These are phyloP conservation scores for Ceratocystiopsis brevicomis DNA, from an alignment of 2,329 filamentous ascomycete species.

Conservation along the genomic window DNA sequence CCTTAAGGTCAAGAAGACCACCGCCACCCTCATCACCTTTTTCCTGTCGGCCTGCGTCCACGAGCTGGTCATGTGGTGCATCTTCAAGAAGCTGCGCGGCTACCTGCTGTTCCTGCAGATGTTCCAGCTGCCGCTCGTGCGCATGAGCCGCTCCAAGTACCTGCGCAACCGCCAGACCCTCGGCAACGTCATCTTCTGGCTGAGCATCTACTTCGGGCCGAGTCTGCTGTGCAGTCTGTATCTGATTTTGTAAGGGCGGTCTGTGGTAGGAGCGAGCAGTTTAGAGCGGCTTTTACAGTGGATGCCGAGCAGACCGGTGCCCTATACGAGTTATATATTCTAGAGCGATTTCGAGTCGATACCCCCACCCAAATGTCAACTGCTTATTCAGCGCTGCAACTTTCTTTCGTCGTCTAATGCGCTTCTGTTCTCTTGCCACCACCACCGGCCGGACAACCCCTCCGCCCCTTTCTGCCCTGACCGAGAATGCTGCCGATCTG, in stretches of 20 bases:
- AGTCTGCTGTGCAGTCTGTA: slow-evolving; percentile 46
- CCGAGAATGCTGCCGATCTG: no score
- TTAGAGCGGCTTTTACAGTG: no score
- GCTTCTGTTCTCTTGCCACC: no score
- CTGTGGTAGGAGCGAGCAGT: no score
- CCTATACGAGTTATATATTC: no score
- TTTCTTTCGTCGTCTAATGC: no score
- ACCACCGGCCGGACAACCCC: no score
- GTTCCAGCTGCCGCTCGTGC: slow-evolving; percentile 52
- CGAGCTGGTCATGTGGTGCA: slow-evolving; percentile 62
- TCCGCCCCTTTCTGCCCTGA: no score
- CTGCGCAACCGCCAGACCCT: slow-evolving; percentile 42
- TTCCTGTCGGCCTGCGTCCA: slow-evolving; percentile 52
- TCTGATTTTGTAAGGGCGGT: slow-evolving; percentile 27
- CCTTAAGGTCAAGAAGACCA: slow-evolving; percentile 48
- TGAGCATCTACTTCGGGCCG: slow-evolving; percentile 59
- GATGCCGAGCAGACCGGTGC: no score
- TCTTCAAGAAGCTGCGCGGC: slow-evolving; percentile 60
- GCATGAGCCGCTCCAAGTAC: slow-evolving; percentile 45
- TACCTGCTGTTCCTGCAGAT: slow-evolving; percentile 59
- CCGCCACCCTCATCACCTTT: slow-evolving; percentile 60
- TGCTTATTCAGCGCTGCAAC: no score
- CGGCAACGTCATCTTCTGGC: slow-evolving; percentile 61
- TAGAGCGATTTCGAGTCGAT: no score
- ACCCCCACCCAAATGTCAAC: no score